Conservation (phyloP, 2,329 filamentous ascomycete species). For the Phialophora expanda region DNA sequence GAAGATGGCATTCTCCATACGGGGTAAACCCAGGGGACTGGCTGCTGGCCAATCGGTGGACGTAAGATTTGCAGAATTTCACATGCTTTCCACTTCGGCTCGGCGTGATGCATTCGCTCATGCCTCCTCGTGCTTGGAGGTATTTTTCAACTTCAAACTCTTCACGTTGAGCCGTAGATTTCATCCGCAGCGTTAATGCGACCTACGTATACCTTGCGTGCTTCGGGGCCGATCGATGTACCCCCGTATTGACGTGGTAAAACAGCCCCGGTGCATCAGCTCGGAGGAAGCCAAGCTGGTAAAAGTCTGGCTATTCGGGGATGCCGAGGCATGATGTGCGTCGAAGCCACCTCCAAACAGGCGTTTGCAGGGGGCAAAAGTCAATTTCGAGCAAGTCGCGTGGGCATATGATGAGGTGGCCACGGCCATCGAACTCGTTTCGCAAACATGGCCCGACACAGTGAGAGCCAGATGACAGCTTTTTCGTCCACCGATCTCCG, state of each 20-base stretch:
- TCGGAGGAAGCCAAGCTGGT: conserved; percentile 6
- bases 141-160: background rate
- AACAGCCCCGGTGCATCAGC: background rate
- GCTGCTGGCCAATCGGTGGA: conserved; percentile 20
- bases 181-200: background rate
- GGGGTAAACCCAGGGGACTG: background rate
- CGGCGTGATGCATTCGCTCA: background rate
- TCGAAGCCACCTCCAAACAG: background rate
- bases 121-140: background rate
- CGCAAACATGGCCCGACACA: background rate
- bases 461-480: background rate
- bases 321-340: conserved; percentile 8
- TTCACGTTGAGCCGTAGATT: background rate
- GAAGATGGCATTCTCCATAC: background rate
- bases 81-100: conserved; percentile 18
- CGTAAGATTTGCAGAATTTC: conserved; percentile 11
- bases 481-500: background rate
- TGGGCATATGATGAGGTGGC: background rate
- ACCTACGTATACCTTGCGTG: background rate
- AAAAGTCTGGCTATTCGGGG: conserved; percentile 15
- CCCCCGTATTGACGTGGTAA: background rate
- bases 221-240: background rate
- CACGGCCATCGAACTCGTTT: conserved; percentile 5
- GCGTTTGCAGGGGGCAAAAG: background rate
- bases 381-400: conserved; percentile 2